Evolutionary conservation across 352 stramenopile genomes (phyloP), one percentile per base, ranked within the genome.

Genomic region (Phytophthora podocarpi): DNA sequence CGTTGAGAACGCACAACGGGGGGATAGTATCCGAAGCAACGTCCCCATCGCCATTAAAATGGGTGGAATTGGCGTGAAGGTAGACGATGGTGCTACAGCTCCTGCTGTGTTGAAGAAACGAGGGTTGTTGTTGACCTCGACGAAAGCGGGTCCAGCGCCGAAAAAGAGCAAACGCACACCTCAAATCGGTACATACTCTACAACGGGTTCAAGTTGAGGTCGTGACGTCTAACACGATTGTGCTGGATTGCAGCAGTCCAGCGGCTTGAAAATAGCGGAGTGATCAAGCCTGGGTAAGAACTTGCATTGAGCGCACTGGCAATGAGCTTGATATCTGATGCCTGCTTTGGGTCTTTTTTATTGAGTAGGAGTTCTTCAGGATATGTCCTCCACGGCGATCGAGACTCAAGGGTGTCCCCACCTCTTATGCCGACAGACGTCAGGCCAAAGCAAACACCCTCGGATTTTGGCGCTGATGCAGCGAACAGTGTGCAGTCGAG

Each of bases 81-180:
- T 12, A 46, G 64, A 50, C 40, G 47, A 60, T 23, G 42, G 27
- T 28, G 15, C n/a, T n/a, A n/a, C n/a, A n/a, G n/a, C n/a, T n/a
- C n/a, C n/a, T n/a, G n/a, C 31, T 15, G 18, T 46, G 51, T 28
- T 48, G 23, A 71, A 61, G 47, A 78, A 74, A 13, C 50, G 69
- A 51, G 31, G 49, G 5, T 59, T 68, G 48, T 7, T 54, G 18
- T 20, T 42, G 13, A 30, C 32, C 18, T 36, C 69, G 39, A 9
- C 42, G n/a, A 56, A 63, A 13, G 26, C 18, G 12, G 51, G 11
- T 5, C 48, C 39, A 48, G 26, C 37, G 21, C 13, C 30, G 24
- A 78, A 78, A 60, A 51, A 30, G 31, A 61, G 28, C 24, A 74
- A 71, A 36, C 4, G 12, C 10, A n/a, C 34, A 40, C 16, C 28